These are phyloP conservation scores for Candida pseudofarinosa DNA, from an alignment of 805 yeast species.

Conservation along the genomic window DNA sequence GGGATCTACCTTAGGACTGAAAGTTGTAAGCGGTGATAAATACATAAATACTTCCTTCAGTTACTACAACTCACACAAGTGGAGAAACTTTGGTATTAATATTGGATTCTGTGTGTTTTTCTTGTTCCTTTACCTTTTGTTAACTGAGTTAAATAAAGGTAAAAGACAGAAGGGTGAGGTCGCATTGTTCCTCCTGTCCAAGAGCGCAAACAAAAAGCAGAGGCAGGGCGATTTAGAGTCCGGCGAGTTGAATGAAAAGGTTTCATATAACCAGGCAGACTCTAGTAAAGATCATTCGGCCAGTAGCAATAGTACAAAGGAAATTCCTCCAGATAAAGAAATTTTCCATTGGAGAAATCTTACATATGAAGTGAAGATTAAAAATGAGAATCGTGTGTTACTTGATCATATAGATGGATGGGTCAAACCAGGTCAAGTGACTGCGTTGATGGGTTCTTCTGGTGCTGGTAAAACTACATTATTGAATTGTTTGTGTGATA, in stretches of 20 bases:
- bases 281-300: neutral
- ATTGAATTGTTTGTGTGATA: slow-evolving; percentile 49
- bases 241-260: neutral
- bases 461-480: slow-evolving; percentile 62
- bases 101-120: slow-evolving; percentile 23
- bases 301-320: neutral
- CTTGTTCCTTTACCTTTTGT: slow-evolving; percentile 20
- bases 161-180: slow-evolving; percentile 44
- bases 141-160: slow-evolving; percentile 32
- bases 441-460: slow-evolving; percentile 63
- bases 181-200: slow-evolving; percentile 17
- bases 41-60: slow-evolving; percentile 30
- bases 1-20: slow-evolving; percentile 17
- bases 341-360: slow-evolving; percentile 62
- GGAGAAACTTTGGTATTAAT: slow-evolving; percentile 47
- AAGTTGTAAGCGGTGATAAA: slow-evolving; percentile 28
- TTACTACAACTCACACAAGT: slow-evolving; percentile 37
- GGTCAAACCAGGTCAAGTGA: slow-evolving; percentile 48
- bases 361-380: slow-evolving; percentile 51
- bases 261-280: neutral
- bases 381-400: slow-evolving; percentile 36
- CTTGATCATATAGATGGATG: slow-evolving; percentile 30
- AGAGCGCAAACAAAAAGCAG: neutral
- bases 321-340: slow-evolving; percentile 24
- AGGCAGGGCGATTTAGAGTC: neutral